A percentile compares a stretch with the other conserved stretches of the same genome.
Evolutionary conservation across 805 yeast genomes (phyloP).

Genomic region (Myxozyma vanderwaltii): DNA sequence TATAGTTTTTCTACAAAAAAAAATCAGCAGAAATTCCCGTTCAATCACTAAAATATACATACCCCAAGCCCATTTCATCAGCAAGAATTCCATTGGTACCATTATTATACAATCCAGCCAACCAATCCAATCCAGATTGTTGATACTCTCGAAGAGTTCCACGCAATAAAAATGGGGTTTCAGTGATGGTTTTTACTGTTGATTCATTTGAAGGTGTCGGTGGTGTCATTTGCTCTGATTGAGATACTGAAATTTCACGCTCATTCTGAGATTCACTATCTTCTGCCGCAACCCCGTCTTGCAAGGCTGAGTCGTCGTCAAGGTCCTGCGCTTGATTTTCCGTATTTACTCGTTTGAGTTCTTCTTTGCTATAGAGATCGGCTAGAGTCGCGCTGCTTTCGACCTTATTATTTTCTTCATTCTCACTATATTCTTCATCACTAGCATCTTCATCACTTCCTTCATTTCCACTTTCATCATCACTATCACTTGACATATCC

Average conservation of each 20-base stretch:
- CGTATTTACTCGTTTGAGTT: background rate
- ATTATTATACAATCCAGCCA: conserved; percentile 88
- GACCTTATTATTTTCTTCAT: conserved; percentile 27
- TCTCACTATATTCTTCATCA: conserved; percentile 30
- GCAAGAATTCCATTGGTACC: conserved; percentile 96
- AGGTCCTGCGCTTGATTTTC: background rate
- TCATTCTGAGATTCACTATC: conserved; percentile 24
- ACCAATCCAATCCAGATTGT: conserved; percentile 95
- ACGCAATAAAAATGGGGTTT: conserved; percentile 68
- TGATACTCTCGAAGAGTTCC: conserved; percentile 90
- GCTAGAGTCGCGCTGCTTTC: conserved; percentile 3
- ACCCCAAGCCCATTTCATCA: conserved; percentile 95
- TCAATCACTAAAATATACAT: background rate
- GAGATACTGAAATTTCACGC: conserved; percentile 14
- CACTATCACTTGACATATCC: conserved; percentile 33
- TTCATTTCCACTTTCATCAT: conserved; percentile 37
- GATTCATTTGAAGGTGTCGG: conserved; percentile 22
- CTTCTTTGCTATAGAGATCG: conserved; percentile 10
- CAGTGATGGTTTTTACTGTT: conserved; percentile 44
- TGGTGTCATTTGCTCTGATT: conserved; percentile 19
- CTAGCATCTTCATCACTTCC: conserved; percentile 40
- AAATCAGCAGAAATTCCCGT: background rate
- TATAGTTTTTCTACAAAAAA: conserved; percentile 63
- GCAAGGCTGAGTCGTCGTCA: background rate
- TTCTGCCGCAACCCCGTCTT: conserved; percentile 31